These are phyloP conservation scores for Daucus carota DNA, from an alignment of 129 eudicot genomes.

Conservation along the genomic window DNA sequence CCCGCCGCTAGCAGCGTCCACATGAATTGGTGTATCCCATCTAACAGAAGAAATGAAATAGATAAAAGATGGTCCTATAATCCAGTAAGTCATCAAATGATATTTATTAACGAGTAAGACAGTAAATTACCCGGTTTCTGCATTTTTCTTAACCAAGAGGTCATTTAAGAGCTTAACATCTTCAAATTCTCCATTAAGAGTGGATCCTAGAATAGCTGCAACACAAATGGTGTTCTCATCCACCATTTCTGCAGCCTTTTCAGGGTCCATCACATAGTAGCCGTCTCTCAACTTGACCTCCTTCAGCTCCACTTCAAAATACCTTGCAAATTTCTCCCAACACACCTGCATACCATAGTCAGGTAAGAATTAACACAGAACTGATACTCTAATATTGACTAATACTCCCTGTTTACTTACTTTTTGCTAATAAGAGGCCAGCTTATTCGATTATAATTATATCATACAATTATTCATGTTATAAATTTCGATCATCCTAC, in stretches of 20 bases:
- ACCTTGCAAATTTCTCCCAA: slow-evolving; percentile 57
- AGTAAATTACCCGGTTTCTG: slow-evolving; percentile 38
- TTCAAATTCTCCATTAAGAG: slow-evolving; percentile 83
- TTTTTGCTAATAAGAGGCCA: neutral
- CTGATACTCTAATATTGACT: neutral
- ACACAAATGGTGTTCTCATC: slow-evolving; percentile 92
- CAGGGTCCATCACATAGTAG: slow-evolving; percentile 81
- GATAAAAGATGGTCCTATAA: neutral
- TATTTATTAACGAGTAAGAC: neutral
- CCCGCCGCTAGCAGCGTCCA: slow-evolving; percentile 93
- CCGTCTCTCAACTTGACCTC: slow-evolving; percentile 67
- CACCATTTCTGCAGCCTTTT: slow-evolving; percentile 69
- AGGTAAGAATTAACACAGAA: neutral
- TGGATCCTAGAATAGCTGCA: slow-evolving; percentile 80
- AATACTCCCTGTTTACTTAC: neutral
- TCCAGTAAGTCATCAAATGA: neutral
- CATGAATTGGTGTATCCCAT: slow-evolving; percentile 87
- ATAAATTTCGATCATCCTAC: too few relatives aligned
- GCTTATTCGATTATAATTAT: neutral
- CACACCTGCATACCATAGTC: neutral
- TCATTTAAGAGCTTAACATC: slow-evolving; percentile 70
- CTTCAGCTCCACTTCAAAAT: slow-evolving; percentile 32
- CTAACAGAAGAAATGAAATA: slow-evolving; percentile 20
- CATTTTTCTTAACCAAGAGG: slow-evolving; percentile 56
- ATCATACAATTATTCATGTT: too few relatives aligned